Conservation (phyloP, 139 green algal genomes). For the Coelastrella sp. region DNA sequence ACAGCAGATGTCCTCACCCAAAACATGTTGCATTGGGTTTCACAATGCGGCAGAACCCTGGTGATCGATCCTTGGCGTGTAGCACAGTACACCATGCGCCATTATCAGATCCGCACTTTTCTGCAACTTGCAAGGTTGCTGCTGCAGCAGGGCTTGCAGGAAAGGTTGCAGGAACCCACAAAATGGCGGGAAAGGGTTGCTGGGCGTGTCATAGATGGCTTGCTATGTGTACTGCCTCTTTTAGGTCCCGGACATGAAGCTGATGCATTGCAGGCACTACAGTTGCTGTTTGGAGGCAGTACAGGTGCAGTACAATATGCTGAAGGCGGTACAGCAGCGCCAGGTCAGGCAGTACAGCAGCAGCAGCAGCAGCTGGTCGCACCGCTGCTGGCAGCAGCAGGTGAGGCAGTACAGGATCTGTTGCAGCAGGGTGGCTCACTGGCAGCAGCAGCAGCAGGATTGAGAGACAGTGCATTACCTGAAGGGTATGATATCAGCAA, state of each 20-base stretch:
- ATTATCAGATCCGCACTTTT: constrained; percentile 42
- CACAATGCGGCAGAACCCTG: background rate
- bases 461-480: background rate
- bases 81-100: constrained; percentile 2
- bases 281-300: constrained; percentile 30
- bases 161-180: background rate
- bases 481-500: background rate
- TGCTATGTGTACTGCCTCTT: constrained; percentile 44
- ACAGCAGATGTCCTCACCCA: too few species aligned
- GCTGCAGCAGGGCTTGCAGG: constrained; percentile 38
- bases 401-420: background rate
- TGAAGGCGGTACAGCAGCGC: background rate
- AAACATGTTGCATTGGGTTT: constrained; percentile 7
- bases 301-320: background rate
- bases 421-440: constrained; percentile 18
- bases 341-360: background rate
- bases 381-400: constrained; percentile 14
- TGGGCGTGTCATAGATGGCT: constrained; percentile 37
- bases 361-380: background rate
- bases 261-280: constrained; percentile 48
- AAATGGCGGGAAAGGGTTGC: background rate
- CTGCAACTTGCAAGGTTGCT: constrained; percentile 37
- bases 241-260: constrained; percentile 49
- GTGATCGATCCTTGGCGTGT: background rate
- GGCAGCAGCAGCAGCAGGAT: constrained; percentile 10